Evolutionary conservation across 805 yeast genomes (phyloP).

Genomic region (Cyberlindnera subsufficiens): DNA sequence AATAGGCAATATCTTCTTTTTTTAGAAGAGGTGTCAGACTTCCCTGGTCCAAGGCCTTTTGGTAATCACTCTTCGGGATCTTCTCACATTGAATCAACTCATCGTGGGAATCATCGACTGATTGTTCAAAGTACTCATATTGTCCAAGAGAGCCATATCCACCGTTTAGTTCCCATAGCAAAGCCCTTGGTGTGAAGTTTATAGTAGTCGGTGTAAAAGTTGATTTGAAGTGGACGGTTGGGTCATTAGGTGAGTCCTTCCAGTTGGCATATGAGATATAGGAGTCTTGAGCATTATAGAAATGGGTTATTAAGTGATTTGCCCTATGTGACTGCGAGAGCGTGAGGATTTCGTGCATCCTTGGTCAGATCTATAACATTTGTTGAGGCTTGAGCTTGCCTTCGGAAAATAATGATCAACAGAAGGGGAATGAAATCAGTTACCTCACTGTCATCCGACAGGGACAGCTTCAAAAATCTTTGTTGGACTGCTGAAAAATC

Average conservation of each 20-base stretch:
- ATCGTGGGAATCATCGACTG: constrained; percentile 7
- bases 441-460: no score
- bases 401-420: no score
- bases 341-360: constrained; percentile 71
- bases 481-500: no score
- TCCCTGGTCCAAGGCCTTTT: constrained; percentile 52
- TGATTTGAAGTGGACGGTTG: constrained; percentile 41
- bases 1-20: constrained; percentile 44
- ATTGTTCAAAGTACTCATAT: constrained; percentile 35
- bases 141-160: constrained; percentile 69
- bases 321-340: constrained; percentile 68
- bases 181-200: constrained; percentile 74
- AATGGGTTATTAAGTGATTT: constrained; percentile 73
- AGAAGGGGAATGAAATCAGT: no score
- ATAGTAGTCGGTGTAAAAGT: constrained; percentile 32
- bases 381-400: no score
- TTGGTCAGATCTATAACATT: not conserved
- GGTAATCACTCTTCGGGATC: constrained; percentile 53
- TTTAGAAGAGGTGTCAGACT: constrained; percentile 29
- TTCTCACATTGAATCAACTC: constrained; percentile 30
- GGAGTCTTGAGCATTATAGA: constrained; percentile 74
- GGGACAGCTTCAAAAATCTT: no score
- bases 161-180: constrained; percentile 74
- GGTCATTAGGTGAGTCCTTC: constrained; percentile 28
- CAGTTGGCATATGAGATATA: constrained; percentile 47